Evolutionary conservation across 768 basidiomycete genomes (phyloP).

Genomic region (Boletus edulis): DNA sequence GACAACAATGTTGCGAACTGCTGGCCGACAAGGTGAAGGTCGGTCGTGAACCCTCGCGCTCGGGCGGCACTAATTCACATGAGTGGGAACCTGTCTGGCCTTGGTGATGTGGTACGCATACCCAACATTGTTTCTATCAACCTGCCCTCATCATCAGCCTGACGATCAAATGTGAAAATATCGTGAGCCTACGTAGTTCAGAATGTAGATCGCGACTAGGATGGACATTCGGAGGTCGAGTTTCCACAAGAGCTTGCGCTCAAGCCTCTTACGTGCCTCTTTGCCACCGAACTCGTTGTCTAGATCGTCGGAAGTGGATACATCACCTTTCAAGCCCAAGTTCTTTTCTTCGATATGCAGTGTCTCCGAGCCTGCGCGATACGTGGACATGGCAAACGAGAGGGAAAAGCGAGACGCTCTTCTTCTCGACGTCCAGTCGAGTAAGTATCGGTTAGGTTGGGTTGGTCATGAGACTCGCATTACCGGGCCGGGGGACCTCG

Average conservation of each 20-base stretch:
- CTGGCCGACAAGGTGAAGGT: slow-evolving; percentile 56
- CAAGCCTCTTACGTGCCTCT: slow-evolving; percentile 45
- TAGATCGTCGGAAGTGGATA: background rate
- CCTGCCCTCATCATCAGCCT: slow-evolving; percentile 31
- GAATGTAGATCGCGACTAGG: slow-evolving; percentile 40
- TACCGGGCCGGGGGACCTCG: background rate
- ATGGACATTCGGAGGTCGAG: slow-evolving; percentile 57
- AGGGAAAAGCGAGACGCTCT: background rate
- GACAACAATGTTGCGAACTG: slow-evolving; percentile 69
- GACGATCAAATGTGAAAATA: background rate
- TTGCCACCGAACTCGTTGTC: slow-evolving; percentile 50
- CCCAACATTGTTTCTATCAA: slow-evolving; percentile 72
- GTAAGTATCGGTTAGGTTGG: background rate
- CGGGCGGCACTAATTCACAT: slow-evolving; percentile 55
- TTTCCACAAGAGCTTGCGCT: slow-evolving; percentile 53
- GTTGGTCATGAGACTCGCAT: background rate
- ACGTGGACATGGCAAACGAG: slow-evolving; percentile 10
- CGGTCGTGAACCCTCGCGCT: slow-evolving; percentile 61
- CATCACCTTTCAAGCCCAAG: background rate
- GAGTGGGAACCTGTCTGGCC: background rate
- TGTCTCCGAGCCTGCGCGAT: background rate
- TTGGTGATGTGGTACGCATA: slow-evolving; percentile 26
- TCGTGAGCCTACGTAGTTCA: slow-evolving; percentile 31
- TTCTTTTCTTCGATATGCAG: slow-evolving; percentile 3
- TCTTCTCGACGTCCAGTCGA: background rate